Evolutionary conservation across 495 filamentous ascomycete species (phyloP).

Genomic region (Neohortaea acidophila): DNA sequence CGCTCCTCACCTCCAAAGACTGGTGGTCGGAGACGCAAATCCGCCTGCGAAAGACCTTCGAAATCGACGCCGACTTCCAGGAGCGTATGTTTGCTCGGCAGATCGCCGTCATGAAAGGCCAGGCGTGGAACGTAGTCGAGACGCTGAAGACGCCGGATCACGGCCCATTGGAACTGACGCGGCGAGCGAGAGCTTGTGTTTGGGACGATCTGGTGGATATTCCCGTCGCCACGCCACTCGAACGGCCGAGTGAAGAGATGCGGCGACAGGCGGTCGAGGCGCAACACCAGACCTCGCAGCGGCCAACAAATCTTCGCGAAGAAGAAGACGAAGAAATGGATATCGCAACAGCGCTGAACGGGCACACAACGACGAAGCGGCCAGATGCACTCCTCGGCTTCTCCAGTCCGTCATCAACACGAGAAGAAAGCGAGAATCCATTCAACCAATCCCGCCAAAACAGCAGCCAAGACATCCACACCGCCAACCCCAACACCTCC

Average conservation of each 20-base stretch:
- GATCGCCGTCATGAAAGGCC: constrained; percentile 97
- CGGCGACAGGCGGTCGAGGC: constrained; percentile 34
- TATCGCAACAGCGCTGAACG: constrained; percentile 51
- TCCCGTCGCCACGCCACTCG: constrained; percentile 80
- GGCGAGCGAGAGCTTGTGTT: constrained; percentile 78
- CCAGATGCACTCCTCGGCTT: constrained; percentile 67
- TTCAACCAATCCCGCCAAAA: constrained; percentile 60
- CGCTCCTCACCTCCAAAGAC: constrained; percentile 74
- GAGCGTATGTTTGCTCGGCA: constrained; percentile 95
- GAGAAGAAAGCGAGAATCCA: constrained; percentile 56
- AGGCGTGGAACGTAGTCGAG: constrained; percentile 98
- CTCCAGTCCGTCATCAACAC: constrained; percentile 44
- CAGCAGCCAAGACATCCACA: constrained; percentile 30
- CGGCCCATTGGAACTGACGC: constrained; percentile 82
- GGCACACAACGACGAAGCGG: neutral
- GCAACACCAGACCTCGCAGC: constrained; percentile 5
- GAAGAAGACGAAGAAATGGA: constrained; percentile 73
- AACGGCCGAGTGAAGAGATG: constrained; percentile 59
- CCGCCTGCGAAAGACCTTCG: constrained; percentile 67
- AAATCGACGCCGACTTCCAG: constrained; percentile 86
- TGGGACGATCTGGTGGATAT: constrained; percentile 98
- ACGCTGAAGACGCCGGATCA: constrained; percentile 85
- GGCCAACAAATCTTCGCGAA: constrained; percentile 17
- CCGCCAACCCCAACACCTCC: too few relatives aligned
- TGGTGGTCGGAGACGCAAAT: constrained; percentile 97